These are phyloP conservation scores for Boletellus sp. DNA, from an alignment of 1,284 basidiomycete species.

Conservation along the genomic window DNA sequence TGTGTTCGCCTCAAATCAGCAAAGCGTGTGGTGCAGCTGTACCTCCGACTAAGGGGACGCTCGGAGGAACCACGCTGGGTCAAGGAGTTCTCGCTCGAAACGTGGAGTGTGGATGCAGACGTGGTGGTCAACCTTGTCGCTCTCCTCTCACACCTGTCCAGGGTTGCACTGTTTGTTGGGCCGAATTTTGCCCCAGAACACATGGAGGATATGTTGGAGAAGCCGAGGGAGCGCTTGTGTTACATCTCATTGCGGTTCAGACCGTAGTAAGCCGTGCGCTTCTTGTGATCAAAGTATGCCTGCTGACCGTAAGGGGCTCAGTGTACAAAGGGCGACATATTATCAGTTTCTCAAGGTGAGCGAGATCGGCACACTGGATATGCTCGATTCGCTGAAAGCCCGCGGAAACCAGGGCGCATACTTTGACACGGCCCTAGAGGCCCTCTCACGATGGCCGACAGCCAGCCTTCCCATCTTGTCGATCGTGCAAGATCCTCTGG, in stretches of 20 bases:
- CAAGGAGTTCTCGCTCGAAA: constrained; percentile 46
- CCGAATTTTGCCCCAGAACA: constrained; percentile 65
- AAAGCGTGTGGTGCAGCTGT: constrained; percentile 45
- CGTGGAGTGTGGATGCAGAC: constrained; percentile 63
- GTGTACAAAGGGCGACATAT: constrained; percentile 65
- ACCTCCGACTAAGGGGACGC: constrained; percentile 44
- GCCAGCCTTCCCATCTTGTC: constrained; percentile 47
- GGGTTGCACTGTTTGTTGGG: constrained; percentile 51
- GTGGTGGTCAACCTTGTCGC: constrained; percentile 55
- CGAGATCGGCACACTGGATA: not conserved
- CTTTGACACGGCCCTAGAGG: constrained; percentile 57
- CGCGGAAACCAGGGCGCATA: constrained; percentile 53
- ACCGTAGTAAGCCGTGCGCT: constrained; percentile 54
- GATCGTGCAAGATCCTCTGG: constrained; percentile 63
- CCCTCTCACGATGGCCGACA: constrained; percentile 56
- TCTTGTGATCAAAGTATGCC: not conserved
- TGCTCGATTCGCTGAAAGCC: constrained; percentile 3
- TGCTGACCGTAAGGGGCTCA: constrained; percentile 25
- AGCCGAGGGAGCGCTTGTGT: constrained; percentile 37
- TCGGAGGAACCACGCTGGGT: constrained; percentile 38
- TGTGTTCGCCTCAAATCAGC: constrained; percentile 43
- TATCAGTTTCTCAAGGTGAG: constrained; percentile 62
- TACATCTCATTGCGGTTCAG: constrained; percentile 57
- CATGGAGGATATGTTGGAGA: constrained; percentile 53
- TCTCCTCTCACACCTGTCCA: constrained; percentile 46